Evolutionary conservation across 2,329 filamentous ascomycete genomes (phyloP).

Genomic region (Keithomyces neogunnii): DNA sequence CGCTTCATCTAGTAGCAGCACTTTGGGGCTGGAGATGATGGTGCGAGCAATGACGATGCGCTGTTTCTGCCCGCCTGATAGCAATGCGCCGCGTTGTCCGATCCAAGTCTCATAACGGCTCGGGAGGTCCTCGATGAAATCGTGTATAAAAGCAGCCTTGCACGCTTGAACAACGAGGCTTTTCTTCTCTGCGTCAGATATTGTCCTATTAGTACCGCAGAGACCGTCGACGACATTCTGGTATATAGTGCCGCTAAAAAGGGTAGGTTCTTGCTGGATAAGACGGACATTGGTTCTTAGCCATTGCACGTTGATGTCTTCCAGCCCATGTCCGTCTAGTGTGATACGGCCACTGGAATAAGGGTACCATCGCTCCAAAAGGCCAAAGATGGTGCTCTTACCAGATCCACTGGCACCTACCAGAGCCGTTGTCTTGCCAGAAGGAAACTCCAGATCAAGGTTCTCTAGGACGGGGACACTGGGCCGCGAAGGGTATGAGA

Average conservation of each 20-base stretch:
- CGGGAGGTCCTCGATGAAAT: constrained; percentile 40
- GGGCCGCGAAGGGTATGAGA: constrained; percentile 4
- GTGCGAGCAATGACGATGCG: constrained; percentile 11
- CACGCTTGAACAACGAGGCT: constrained; percentile 37
- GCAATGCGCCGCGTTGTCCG: constrained; percentile 53
- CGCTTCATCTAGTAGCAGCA: constrained; percentile 86
- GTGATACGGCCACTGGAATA: constrained; percentile 34
- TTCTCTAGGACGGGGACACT: background rate
- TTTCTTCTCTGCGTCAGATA: constrained; percentile 34
- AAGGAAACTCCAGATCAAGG: constrained; percentile 1
- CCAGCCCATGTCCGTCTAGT: constrained; percentile 34
- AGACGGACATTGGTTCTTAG: constrained; percentile 44
- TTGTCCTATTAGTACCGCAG: constrained; percentile 24
- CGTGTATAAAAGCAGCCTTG: constrained; percentile 39
- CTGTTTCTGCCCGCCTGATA: constrained; percentile 30
- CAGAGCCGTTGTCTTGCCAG: constrained; percentile 40
- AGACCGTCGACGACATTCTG: constrained; percentile 44
- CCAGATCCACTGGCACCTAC: constrained; percentile 51
- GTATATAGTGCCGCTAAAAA: constrained; percentile 44
- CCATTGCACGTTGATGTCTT: constrained; percentile 40
- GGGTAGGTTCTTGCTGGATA: constrained; percentile 44
- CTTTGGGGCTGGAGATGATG: constrained; percentile 76
- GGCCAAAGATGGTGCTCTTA: constrained; percentile 48
- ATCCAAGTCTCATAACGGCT: constrained; percentile 45
- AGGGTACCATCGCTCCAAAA: constrained; percentile 54